phyloP scores from a whole-genome alignment of 495 filamentous ascomycete genomes.

The Hypoxylon fuscum region DNA sequence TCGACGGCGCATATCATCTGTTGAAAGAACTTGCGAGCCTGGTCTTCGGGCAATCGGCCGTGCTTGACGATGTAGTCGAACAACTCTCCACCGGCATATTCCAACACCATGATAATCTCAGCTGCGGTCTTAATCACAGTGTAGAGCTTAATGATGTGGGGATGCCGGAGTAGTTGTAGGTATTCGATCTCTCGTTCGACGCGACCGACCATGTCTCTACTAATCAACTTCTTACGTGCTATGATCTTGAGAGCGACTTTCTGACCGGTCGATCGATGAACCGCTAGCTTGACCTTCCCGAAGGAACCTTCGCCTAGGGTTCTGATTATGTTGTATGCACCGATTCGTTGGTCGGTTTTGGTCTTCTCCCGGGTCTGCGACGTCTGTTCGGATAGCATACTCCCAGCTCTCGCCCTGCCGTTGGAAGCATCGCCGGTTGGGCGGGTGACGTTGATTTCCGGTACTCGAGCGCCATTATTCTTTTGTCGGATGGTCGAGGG shows the following conservation, averaged over 20 bases:
- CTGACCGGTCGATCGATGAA: conserved; percentile 88
- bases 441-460: conserved; percentile 45
- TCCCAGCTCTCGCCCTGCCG: conserved; percentile 45
- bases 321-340: conserved; percentile 87
- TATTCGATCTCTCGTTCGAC: conserved; percentile 99
- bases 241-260: conserved; percentile 98
- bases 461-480: conserved; percentile 42
- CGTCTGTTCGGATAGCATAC: conserved; percentile 41
- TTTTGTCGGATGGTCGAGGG: conserved; percentile 68
- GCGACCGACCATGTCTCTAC: conserved; percentile 93
- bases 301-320: conserved; percentile 97
- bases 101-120: conserved; percentile 99
- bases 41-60: conserved; percentile 86
- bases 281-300: conserved; percentile 96
- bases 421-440: conserved; percentile 51
- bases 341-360: conserved; percentile 79
- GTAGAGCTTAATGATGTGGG: conserved; percentile 98
- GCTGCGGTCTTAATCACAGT: conserved; percentile 92
- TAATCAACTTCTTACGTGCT: conserved; percentile 90
- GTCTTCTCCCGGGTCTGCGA: conserved; percentile 52
- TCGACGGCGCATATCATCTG: conserved; percentile 99
- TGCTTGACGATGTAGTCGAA: conserved; percentile 97
- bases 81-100: conserved; percentile 94
- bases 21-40: conserved; percentile 96
- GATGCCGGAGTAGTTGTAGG: conserved; percentile 91